Percentiles rank a stretch among this genome's conserved stretches.
Conservation (phyloP, 352 stramenopile genomes). For the Globisporangium sylvaticum region DNA sequence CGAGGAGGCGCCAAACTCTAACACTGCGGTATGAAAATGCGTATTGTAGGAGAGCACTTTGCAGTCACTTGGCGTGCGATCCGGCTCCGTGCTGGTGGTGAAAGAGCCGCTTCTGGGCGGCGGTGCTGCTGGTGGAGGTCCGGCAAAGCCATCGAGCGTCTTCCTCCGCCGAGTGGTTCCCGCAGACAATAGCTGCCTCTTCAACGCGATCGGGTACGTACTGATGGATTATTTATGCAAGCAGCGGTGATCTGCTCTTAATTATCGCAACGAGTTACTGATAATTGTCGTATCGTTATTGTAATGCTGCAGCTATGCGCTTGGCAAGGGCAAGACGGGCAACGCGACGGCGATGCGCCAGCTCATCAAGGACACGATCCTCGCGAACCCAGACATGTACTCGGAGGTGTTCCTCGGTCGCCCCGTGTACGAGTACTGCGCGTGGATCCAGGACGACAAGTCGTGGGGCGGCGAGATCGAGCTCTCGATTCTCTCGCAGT, state of each 20-base stretch:
- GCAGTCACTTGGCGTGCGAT: slow-evolving; percentile 48
- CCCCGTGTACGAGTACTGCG: slow-evolving; percentile 76
- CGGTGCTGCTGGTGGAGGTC: background rate
- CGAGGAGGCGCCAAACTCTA: background rate
- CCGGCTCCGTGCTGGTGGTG: slow-evolving; percentile 66
- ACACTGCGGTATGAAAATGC: background rate
- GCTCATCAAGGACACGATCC: slow-evolving; percentile 73
- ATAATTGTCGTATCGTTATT: background rate
- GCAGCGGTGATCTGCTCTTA: background rate
- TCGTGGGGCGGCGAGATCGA: slow-evolving; percentile 88
- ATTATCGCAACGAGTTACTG: background rate
- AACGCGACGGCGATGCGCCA: slow-evolving; percentile 61
- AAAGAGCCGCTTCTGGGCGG: slow-evolving; percentile 45
- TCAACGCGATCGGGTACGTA: slow-evolving; percentile 76
- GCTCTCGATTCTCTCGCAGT: slow-evolving; percentile 74
- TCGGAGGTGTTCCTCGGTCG: slow-evolving; percentile 77
- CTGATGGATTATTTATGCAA: background rate
- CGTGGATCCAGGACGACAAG: slow-evolving; percentile 79
- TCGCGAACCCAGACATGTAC: slow-evolving; percentile 52
- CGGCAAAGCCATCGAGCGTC: slow-evolving; percentile 31
- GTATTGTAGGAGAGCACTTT: slow-evolving; percentile 37
- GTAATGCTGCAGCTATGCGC: slow-evolving; percentile 37
- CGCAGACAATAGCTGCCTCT: slow-evolving; percentile 85
- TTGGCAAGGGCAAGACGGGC: slow-evolving; percentile 55
- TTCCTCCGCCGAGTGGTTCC: slow-evolving; percentile 74